phyloP scores from a whole-genome alignment of 192 early-diverging fungal genomes.

The Podila epicladia region DNA sequence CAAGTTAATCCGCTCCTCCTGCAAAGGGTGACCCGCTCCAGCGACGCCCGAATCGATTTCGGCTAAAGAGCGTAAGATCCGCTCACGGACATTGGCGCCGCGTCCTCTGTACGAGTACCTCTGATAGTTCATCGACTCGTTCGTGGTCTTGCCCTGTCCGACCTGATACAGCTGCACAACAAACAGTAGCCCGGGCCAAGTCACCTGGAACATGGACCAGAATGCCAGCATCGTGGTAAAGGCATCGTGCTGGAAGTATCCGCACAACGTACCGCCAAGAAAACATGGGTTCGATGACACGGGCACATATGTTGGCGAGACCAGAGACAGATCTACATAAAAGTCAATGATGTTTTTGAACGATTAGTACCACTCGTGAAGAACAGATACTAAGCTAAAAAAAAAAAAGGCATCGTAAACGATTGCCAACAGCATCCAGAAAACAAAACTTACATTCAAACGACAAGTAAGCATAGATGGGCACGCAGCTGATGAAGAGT shows the following conservation, averaged over 20 bases:
- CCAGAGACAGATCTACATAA: constrained; percentile 52
- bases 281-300: constrained; percentile 65
- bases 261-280: constrained; percentile 69
- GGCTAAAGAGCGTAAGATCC: constrained; percentile 62
- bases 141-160: constrained; percentile 83
- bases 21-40: constrained; percentile 39
- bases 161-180: constrained; percentile 83
- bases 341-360: background rate
- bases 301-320: constrained; percentile 62
- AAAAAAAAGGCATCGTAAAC: background rate
- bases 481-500: constrained; percentile 69
- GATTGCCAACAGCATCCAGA: background rate
- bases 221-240: constrained; percentile 73
- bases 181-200: constrained; percentile 87
- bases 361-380: background rate
- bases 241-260: constrained; percentile 77
- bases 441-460: constrained; percentile 67
- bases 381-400: background rate
- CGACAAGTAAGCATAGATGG: constrained; percentile 67
- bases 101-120: constrained; percentile 64
- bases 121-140: constrained; percentile 88
- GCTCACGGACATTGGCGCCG: constrained; percentile 46
- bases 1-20: constrained; percentile 42
- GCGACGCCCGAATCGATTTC: constrained; percentile 54
- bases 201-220: constrained; percentile 82